These are phyloP conservation scores for Saccharomycopsis oosterbeekiorum DNA, from an alignment of 805 yeast genomes.

Conservation along the genomic window DNA sequence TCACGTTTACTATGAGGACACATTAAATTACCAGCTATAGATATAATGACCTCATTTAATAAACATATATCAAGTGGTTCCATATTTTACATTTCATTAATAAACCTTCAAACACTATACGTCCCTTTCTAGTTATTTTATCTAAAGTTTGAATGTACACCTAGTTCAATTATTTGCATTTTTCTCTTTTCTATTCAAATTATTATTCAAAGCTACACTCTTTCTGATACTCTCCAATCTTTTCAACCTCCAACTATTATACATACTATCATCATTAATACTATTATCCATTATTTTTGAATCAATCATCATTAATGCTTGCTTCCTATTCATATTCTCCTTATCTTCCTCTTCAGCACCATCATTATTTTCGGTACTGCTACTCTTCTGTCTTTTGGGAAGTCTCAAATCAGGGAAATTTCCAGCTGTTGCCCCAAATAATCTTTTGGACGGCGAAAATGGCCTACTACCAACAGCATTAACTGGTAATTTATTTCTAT, in stretches of 20 bases:
- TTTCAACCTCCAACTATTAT: constrained; percentile 6
- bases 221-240: constrained; percentile 4
- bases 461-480: background rate
- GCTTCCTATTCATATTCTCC: background rate
- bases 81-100: too few species aligned
- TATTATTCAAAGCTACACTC: background rate
- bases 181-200: background rate
- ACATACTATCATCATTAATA: constrained; percentile 9
- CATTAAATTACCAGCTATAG: too few species aligned
- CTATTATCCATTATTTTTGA: background rate
- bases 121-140: background rate
- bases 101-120: too few species aligned
- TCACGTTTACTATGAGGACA: too few species aligned
- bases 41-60: too few species aligned
- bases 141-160: background rate
- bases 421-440: background rate
- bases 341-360: background rate
- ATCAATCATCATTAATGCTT: background rate
- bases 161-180: background rate
- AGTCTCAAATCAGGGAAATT: background rate
- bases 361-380: background rate
- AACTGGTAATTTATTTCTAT: background rate
- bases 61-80: too few species aligned
- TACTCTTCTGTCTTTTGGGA: background rate
- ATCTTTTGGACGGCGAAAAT: background rate